Conservation (phyloP, 208 protist species). For the Leishmania gerbilli region DNA sequence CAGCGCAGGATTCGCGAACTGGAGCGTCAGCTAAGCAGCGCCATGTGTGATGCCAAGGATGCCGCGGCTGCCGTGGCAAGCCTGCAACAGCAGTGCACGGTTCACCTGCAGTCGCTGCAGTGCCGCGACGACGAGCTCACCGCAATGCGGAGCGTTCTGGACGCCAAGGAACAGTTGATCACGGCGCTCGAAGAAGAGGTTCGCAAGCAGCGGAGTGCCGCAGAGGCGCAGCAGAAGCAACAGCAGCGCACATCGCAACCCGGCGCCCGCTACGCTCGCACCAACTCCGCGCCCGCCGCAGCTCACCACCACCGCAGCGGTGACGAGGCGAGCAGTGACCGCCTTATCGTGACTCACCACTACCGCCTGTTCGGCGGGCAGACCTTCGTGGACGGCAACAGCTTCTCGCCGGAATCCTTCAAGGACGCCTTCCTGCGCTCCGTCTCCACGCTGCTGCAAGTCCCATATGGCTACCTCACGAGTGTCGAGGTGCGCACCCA, state of each 20-base stretch:
- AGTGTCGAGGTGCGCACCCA: constrained; percentile 42
- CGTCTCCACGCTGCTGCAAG: constrained; percentile 43
- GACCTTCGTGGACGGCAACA: constrained; percentile 32
- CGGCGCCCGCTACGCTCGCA: constrained; percentile 12
- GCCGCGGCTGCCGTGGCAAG: constrained; percentile 16
- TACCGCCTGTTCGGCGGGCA: constrained; percentile 47
- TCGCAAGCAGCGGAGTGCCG: background rate
- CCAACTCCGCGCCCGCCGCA: constrained; percentile 22
- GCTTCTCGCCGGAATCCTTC: constrained; percentile 40
- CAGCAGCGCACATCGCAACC: background rate
- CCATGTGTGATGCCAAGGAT: constrained; percentile 21
- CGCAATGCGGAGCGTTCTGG: constrained; percentile 25
- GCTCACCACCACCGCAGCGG: constrained; percentile 9
- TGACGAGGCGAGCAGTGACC: constrained; percentile 16
- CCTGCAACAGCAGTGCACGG: constrained; percentile 24
- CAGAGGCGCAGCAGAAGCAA: background rate
- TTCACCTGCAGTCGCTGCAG: constrained; percentile 7
- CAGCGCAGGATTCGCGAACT: constrained; percentile 30
- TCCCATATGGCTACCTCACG: constrained; percentile 45
- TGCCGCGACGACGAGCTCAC: constrained; percentile 28
- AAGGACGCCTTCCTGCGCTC: constrained; percentile 47
- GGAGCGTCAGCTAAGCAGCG: constrained; percentile 18
- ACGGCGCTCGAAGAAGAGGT: constrained; percentile 12
- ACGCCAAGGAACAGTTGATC: constrained; percentile 24
- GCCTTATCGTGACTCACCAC: constrained; percentile 42